Evolutionary conservation across 2,329 filamentous ascomycete genomes (phyloP).

Genomic region (Aspergillus transmontanensis): DNA sequence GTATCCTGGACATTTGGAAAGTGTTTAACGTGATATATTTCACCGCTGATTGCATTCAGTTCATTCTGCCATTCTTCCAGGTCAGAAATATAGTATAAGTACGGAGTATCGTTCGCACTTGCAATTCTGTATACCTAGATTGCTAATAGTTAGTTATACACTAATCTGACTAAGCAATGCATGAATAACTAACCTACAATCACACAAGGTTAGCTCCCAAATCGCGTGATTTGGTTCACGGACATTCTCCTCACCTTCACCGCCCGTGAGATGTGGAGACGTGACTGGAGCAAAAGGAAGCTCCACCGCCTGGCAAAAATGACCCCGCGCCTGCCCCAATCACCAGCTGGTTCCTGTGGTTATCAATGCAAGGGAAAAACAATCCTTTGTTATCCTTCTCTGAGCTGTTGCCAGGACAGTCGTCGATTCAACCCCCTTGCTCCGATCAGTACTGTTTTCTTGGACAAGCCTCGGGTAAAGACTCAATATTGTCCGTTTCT

Average conservation of each 20-base stretch:
- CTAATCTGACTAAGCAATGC: too few relatives aligned
- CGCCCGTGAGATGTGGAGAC: constrained; percentile 9
- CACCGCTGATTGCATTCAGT: too few relatives aligned
- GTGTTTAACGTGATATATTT: too few relatives aligned
- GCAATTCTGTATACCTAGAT: too few relatives aligned
- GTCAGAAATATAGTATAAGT: too few relatives aligned
- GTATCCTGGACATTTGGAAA: too few relatives aligned
- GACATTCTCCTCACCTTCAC: constrained; percentile 4
- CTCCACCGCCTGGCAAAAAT: constrained; percentile 35
- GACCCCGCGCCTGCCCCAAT: constrained; percentile 32
- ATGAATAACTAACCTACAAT: too few relatives aligned
- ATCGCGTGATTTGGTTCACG: background rate
- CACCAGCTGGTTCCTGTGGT: constrained; percentile 13
- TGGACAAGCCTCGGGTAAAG: background rate
- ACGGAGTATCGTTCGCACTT: too few relatives aligned
- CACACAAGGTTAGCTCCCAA: too few relatives aligned
- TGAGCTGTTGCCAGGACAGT: constrained; percentile 1
- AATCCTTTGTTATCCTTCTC: constrained; percentile 11
- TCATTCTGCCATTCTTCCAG: too few relatives aligned
- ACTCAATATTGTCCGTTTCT: background rate
- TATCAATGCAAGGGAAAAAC: constrained; percentile 7
- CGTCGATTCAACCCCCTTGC: background rate
- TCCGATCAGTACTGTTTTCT: background rate
- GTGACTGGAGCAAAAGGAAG: constrained; percentile 15
- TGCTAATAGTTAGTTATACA: too few relatives aligned